Evolutionary conservation across 2,329 filamentous ascomycete species (phyloP).

Genomic region (Diaporthe sp.): DNA sequence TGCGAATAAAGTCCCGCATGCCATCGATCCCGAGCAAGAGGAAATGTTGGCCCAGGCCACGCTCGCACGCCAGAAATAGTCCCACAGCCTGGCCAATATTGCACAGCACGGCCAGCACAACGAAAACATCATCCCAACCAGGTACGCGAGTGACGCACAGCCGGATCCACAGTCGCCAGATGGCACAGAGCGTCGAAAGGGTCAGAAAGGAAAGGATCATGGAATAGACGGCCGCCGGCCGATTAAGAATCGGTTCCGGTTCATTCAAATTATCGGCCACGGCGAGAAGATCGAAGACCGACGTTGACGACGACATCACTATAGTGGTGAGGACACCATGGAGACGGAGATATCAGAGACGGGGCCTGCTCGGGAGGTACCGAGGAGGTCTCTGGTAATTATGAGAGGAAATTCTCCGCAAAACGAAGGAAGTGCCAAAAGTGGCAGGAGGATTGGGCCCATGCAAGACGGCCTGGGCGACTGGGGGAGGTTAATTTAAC

Average conservation of each 20-base stretch:
- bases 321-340: slow-evolving; percentile 4
- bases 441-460: neutral
- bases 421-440: neutral
- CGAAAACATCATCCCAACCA: slow-evolving; percentile 38
- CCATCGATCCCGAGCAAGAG: slow-evolving; percentile 4
- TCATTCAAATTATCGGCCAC: slow-evolving; percentile 37
- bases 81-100: slow-evolving; percentile 12
- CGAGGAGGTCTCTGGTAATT: slow-evolving; percentile 17
- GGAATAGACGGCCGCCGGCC: slow-evolving; percentile 31
- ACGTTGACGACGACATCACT: slow-evolving; percentile 28
- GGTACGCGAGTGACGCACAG: slow-evolving; percentile 29
- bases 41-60: slow-evolving; percentile 32
- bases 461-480: neutral
- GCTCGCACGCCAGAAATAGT: neutral
- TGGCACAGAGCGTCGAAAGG: slow-evolving; percentile 34
- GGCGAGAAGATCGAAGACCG: slow-evolving; percentile 36
- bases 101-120: slow-evolving; percentile 35
- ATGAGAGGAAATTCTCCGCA: slow-evolving; percentile 8
- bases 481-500: slow-evolving; percentile 5
- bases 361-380: neutral
- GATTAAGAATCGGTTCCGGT: slow-evolving; percentile 35
- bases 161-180: slow-evolving; percentile 37
- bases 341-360: neutral
- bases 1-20: slow-evolving; percentile 30
- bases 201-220: slow-evolving; percentile 36